Evolutionary conservation across 2,329 filamentous ascomycete species (phyloP).

Genomic region (Phyllosticta citrichinensis): DNA sequence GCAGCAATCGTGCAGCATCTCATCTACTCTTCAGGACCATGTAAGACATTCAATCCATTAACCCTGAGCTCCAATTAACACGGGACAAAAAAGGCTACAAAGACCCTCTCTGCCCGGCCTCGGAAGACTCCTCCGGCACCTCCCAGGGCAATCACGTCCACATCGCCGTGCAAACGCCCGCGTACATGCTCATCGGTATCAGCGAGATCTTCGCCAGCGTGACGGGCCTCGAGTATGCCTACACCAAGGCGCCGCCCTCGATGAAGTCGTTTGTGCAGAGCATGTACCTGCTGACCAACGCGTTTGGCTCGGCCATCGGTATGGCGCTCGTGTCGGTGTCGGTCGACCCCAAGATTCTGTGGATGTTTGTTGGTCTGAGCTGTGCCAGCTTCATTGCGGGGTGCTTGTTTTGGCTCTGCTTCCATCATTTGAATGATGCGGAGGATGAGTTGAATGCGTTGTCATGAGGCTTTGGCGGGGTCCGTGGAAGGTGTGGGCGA

Average conservation of each 20-base stretch:
- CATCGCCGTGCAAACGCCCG: conserved; percentile 36
- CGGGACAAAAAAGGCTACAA: conserved; percentile 33
- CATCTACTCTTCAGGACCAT: conserved; percentile 44
- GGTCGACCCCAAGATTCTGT: conserved; percentile 55
- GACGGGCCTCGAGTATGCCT: conserved; percentile 39
- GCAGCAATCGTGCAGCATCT: conserved; percentile 49
- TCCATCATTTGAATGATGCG: conserved; percentile 27
- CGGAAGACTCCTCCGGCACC: conserved; percentile 19
- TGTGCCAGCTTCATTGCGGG: conserved; percentile 22
- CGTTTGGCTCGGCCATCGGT: conserved; percentile 50
- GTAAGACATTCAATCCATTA: neutral
- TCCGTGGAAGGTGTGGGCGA: too few relatives aligned
- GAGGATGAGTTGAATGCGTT: conserved; percentile 29
- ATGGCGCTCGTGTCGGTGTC: conserved; percentile 53
- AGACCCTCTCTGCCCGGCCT: conserved; percentile 25
- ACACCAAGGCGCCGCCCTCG: conserved; percentile 37
- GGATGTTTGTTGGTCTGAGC: conserved; percentile 43
- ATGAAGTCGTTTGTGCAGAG: conserved; percentile 41
- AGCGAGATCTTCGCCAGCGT: conserved; percentile 39
- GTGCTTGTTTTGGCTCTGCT: conserved; percentile 26
- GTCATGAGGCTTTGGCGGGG: neutral
- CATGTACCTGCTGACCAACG: conserved; percentile 52
- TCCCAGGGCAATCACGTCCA: conserved; percentile 30
- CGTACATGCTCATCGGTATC: conserved; percentile 39
- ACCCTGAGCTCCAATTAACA: neutral